Base-by-base conservation (phyloP, 2,329 filamentous ascomycete species). In the Myriosclerotinia curreyana region DNA sequence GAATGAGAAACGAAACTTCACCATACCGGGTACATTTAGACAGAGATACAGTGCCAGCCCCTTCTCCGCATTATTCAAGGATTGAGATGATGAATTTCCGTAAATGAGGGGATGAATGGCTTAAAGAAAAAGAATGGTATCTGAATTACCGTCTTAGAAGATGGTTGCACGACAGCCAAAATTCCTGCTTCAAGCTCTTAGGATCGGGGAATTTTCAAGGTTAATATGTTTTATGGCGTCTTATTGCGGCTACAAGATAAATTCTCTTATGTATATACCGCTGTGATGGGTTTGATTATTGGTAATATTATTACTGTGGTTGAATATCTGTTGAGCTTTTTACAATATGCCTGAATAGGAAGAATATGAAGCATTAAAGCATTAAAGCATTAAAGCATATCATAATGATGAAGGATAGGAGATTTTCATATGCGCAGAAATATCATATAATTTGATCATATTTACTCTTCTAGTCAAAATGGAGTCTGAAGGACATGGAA, bases 221-320 rank as follows among this genome's bases (percentile, higher is more conserved):
- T 25, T 49, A 14, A 51, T 36, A 36, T n/a, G 22, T 14, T 46
- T 46, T 48, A 36, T 51, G 51, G n/a, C 14, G 51, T 62, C 60
- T 62, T 62, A 49, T n/a, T 62, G 60, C 60, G 60, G 60, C 60
- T 55, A 56, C 34, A 15, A 46, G 42, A 38, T 36, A 56, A 55
- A 54, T 48, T 36, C 20, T 25, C 38, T 38, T n/a, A 25, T 28
- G n/a, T 49, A 42, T 42, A 25, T 31, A n/a, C n/a, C 14, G 40
- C 28, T 46, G 54, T 34, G 12, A 9, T 52, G 50, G 40, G 17
- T 42, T 1, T 31, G 28, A 31, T 31, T 20, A 2, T 50, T 50
- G 25, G 9, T 20, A 31, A 17, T 50, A 7, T 5, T 50, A 7
- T 5, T 44, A 56, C 38, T 20, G n/a, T 25, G 3, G 12, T n/a